Base-by-base conservation (phyloP, 805 yeast species). In the Teunomyces tritomae region DNA sequence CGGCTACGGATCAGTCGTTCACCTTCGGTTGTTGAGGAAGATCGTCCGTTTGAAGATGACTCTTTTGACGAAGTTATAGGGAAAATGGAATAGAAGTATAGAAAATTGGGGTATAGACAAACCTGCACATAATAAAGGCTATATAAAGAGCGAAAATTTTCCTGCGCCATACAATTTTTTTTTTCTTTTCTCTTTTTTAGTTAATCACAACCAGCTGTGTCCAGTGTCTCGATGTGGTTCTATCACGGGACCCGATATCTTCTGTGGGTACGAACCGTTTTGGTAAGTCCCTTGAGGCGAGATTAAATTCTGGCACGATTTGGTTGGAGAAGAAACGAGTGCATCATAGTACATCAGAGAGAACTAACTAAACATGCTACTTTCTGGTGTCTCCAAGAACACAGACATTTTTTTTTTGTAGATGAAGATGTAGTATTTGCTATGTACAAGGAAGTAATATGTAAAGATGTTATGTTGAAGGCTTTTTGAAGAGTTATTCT, bases 311-410 rank as follows among this genome's bases (percentile, higher is more conserved):
- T 36, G 39, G 17, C 27, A 13, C 34, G 20, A 27, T 39, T 49
- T 45, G 39, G 56, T 58, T 57, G 59, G 50, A 58, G 43, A 64
- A 50, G 49, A 59, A 61, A 48, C 24, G 24, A 56, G 77, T 73
- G 76, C 71, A 70, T 70, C 77, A 73, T 73, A 71, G 77, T 73
- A 71, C 77, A 70, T 73, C 76, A 62, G 61, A 63, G 61, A 63
- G 61, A 50, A 47, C 50, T 47, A 11, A 34, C 28, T 20, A 13
- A 32, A 13, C 17, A 30, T 4, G 17, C 43, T 28, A 51, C 48
- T 49, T 48, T 49, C 67, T 65, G 76, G 77, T 70, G 77, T 73
- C 77, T 73, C 77, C 77, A 71, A 70, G 73, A 68, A 61, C 75
- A 73, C 77, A 63, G 51, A 73, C 77, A 73, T 60, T 35, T 34